Evolutionary conservation across 108 stramenopile species (phyloP).

Genomic region (Nitzschia sp.): DNA sequence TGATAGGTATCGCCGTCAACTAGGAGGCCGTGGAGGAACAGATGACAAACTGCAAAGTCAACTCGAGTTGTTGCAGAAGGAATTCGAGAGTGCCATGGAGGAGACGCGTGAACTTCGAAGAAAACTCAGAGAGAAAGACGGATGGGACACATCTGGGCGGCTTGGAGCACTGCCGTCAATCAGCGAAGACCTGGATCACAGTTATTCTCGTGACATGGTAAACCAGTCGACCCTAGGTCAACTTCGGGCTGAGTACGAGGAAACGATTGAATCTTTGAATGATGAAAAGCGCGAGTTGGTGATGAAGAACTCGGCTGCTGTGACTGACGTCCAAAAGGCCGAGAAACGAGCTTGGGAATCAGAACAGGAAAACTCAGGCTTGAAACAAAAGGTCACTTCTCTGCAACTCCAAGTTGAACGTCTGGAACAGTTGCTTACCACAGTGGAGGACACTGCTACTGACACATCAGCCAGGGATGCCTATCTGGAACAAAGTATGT

Average conservation of each 20-base stretch:
- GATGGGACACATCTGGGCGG: neutral
- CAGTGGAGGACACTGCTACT: neutral
- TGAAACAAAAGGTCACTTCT: conserved; percentile 66
- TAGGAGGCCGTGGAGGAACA: conserved; percentile 68
- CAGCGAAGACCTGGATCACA: conserved; percentile 15
- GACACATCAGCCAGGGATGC: neutral
- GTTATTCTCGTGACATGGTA: conserved; percentile 23
- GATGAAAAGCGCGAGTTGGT: conserved; percentile 81
- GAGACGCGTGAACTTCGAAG: conserved; percentile 70
- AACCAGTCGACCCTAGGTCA: conserved; percentile 55
- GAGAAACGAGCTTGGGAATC: conserved; percentile 70
- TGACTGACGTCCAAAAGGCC: conserved; percentile 71
- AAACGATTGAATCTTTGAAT: conserved; percentile 60
- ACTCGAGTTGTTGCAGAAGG: conserved; percentile 69
- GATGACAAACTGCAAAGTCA: conserved; percentile 56
- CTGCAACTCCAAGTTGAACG: conserved; percentile 65
- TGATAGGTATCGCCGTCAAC: conserved; percentile 82
- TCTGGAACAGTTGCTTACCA: conserved; percentile 10
- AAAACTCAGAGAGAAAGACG: conserved; percentile 22
- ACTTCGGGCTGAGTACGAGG: conserved; percentile 75
- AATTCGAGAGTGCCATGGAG: conserved; percentile 65
- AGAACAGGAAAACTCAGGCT: conserved; percentile 61
- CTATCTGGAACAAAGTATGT: neutral
- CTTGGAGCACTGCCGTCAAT: conserved; percentile 13
- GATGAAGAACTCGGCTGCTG: conserved; percentile 77